Evolutionary conservation across 1,284 basidiomycete genomes (phyloP).

Genomic region (Phellinidium pouzarii): DNA sequence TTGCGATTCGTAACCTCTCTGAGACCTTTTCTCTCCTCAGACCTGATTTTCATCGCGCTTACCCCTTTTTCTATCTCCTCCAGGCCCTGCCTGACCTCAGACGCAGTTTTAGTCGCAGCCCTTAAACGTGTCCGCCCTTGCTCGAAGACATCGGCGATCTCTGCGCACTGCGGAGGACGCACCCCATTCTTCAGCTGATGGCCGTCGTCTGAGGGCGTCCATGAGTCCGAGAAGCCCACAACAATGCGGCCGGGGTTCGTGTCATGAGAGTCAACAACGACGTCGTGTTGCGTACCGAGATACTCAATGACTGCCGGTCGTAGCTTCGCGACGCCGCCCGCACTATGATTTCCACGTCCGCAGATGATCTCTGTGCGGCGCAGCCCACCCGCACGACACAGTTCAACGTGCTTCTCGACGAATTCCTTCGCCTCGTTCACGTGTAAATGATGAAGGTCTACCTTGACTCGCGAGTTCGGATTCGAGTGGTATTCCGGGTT

Average conservation of each 20-base stretch:
- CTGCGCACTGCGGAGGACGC: neutral
- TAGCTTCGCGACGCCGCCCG: conserved; percentile 13
- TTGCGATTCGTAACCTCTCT: conserved; percentile 1
- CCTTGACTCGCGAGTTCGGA: conserved; percentile 2
- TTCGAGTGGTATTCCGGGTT: conserved; percentile 14
- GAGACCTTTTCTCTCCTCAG: neutral
- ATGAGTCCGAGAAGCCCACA: conserved; percentile 5
- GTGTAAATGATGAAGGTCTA: conserved; percentile 15
- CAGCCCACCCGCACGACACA: conserved; percentile 5
- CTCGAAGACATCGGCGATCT: conserved; percentile 9
- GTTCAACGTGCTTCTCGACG: conserved; percentile 5
- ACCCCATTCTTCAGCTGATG: neutral
- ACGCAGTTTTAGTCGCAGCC: neutral
- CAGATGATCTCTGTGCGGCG: conserved; percentile 7
- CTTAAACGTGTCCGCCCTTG: conserved; percentile 1
- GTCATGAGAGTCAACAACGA: conserved; percentile 9
- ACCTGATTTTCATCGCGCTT: conserved; percentile 1
- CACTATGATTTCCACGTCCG: conserved; percentile 16
- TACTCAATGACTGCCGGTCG: conserved; percentile 12
- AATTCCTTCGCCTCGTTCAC: conserved; percentile 11
- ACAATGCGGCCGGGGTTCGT: conserved; percentile 14
- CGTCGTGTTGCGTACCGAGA: conserved; percentile 1
- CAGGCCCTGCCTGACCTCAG: conserved; percentile 4
- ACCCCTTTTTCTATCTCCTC: conserved; percentile 13
- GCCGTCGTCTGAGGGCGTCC: neutral